Percentiles rank a stretch among this genome's conserved stretches.
Conservation (phyloP, 2,329 filamentous ascomycete genomes). For the Diaporthe aspalathi region DNA sequence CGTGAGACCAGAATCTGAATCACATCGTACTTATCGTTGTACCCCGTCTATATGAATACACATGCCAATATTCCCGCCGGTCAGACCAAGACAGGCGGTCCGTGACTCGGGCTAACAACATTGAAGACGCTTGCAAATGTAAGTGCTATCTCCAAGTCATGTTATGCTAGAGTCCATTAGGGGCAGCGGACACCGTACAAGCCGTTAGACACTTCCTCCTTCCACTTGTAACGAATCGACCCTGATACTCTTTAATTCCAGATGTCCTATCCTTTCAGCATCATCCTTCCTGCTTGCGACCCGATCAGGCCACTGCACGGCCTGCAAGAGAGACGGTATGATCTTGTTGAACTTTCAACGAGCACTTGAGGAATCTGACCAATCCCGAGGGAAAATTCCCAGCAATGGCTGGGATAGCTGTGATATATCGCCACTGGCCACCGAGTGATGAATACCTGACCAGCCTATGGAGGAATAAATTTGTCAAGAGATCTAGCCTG, state of each 20-base stretch:
- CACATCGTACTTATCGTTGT: background rate
- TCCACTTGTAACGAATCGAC: background rate
- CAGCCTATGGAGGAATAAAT: background rate
- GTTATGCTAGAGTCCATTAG: background rate
- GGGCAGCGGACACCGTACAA: too few relatives aligned
- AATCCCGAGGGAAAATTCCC: background rate
- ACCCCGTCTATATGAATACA: background rate
- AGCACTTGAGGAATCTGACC: background rate
- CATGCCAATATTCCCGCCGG: background rate
- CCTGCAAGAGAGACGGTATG: background rate
- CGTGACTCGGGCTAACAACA: background rate
- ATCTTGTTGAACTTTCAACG: background rate
- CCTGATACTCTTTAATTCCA: too few relatives aligned
- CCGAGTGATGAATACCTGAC: background rate
- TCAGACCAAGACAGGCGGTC: background rate
- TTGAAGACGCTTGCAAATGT: too few relatives aligned
- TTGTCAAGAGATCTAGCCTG: background rate
- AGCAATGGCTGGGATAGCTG: background rate
- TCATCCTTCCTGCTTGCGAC: background rate
- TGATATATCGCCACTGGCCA: background rate
- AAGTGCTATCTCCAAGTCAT: background rate
- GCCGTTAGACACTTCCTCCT: too few relatives aligned
- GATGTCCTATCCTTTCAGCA: rapidly evolving
- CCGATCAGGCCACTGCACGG: background rate
- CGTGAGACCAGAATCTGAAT: background rate